Evolutionary conservation across 768 basidiomycete genomes (phyloP).

Genomic region (Leccinum arenicola): DNA sequence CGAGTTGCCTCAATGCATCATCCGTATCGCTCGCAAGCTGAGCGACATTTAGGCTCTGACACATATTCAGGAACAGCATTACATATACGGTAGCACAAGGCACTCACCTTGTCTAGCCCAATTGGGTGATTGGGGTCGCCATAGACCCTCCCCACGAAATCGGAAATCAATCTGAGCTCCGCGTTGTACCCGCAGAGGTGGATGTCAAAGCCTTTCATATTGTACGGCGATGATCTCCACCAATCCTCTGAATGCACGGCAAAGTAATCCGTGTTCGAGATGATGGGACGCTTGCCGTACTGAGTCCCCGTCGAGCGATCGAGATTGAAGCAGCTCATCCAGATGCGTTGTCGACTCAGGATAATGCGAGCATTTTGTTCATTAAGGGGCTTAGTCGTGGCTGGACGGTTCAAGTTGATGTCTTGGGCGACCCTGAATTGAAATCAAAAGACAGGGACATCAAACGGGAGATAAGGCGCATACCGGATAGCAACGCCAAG

Average conservation of each 20-base stretch:
- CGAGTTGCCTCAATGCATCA: constrained; percentile 59
- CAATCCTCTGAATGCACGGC: constrained; percentile 66
- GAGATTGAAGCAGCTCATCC: constrained; percentile 88
- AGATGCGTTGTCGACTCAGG: constrained; percentile 85
- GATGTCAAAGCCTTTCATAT: constrained; percentile 74
- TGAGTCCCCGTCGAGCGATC: constrained; percentile 87
- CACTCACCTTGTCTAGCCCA: constrained; percentile 66
- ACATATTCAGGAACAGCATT: constrained; percentile 2
- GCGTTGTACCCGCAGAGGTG: constrained; percentile 77
- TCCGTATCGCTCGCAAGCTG: constrained; percentile 63
- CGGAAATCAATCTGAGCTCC: constrained; percentile 62
- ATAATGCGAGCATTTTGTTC: constrained; percentile 83
- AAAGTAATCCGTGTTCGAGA: constrained; percentile 74
- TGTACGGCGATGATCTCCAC: constrained; percentile 68
- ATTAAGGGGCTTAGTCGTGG: constrained; percentile 68
- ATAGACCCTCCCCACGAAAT: constrained; percentile 63
- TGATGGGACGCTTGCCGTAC: constrained; percentile 84
- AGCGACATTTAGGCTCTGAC: constrained; percentile 62
- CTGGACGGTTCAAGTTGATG: constrained; percentile 81
- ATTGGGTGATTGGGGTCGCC: constrained; percentile 72
- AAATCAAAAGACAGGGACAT: constrained; percentile 6
- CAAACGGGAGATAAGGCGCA: constrained; percentile 4
- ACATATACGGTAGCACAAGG: neutral
- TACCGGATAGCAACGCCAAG: constrained; percentile 87
- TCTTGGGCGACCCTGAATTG: constrained; percentile 75